Percentiles rank a stretch among this genome's conserved stretches.
Evolutionary conservation across 2,329 filamentous ascomycete species (phyloP).

Genomic region (Epichloe sibirici): DNA sequence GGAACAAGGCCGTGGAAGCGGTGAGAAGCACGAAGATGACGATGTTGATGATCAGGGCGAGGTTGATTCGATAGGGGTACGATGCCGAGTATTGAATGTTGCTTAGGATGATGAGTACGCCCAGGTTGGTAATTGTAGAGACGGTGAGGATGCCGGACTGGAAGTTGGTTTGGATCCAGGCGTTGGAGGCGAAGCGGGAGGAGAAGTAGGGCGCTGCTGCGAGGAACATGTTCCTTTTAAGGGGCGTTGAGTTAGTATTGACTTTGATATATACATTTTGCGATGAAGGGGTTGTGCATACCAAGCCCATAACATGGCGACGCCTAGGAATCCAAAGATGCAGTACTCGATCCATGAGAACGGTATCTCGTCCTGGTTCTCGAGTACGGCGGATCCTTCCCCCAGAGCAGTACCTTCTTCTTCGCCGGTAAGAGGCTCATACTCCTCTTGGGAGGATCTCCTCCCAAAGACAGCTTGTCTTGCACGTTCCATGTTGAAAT

Average conservation of each 20-base stretch:
- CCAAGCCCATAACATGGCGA: constrained; percentile 98
- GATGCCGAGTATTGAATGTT: constrained; percentile 71
- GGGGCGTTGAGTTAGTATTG: too few species aligned
- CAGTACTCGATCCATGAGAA: constrained; percentile 83
- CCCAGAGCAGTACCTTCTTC: constrained; percentile 15
- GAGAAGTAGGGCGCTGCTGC: constrained; percentile 91
- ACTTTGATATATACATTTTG: too few species aligned
- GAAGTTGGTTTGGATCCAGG: constrained; percentile 68
- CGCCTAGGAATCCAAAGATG: constrained; percentile 73
- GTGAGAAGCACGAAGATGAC: constrained; percentile 66
- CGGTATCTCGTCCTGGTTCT: constrained; percentile 28
- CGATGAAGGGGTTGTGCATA: constrained; percentile 30
- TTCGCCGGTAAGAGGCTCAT: constrained; percentile 19
- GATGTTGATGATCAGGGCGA: constrained; percentile 67
- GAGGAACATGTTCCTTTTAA: constrained; percentile 81
- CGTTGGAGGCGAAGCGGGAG: constrained; percentile 58
- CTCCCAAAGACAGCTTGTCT: constrained; percentile 9
- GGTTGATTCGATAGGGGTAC: constrained; percentile 76
- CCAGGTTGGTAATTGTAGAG: constrained; percentile 72
- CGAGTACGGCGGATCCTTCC: constrained; percentile 15
- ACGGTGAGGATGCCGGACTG: constrained; percentile 82
- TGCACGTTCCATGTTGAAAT: constrained; percentile 15
- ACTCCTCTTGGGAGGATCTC: constrained; percentile 13
- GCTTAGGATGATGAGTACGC: constrained; percentile 62
- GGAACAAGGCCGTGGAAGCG: constrained; percentile 61